These are phyloP conservation scores for Daldinia caldariorum DNA, from an alignment of 495 filamentous ascomycete species.

Conservation along the genomic window DNA sequence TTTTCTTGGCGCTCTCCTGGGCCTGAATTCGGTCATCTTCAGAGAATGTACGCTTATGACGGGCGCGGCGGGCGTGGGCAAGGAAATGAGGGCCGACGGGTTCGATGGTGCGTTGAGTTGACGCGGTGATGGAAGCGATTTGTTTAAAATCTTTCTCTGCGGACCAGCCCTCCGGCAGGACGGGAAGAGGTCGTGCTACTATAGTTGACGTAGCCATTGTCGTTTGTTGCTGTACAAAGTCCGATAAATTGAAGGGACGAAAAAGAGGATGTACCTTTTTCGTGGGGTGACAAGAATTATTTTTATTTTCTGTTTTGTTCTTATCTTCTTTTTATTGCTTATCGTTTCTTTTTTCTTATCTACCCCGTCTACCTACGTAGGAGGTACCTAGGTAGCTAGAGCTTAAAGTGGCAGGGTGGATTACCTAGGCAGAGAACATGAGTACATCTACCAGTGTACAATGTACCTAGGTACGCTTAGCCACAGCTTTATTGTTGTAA, in stretches of 20 bases:
- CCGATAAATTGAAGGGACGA: constrained; percentile 6
- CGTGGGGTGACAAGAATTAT: constrained; percentile 30
- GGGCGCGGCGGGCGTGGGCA: constrained; percentile 93
- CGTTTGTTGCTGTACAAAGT: constrained; percentile 5
- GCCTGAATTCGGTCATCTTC: constrained; percentile 98
- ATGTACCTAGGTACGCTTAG: neutral
- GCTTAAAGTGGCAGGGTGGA: neutral
- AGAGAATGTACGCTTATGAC: constrained; percentile 96
- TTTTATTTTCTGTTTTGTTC: constrained; percentile 24
- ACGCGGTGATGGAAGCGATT: constrained; percentile 68
- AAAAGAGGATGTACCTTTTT: neutral
- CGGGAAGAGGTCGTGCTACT: constrained; percentile 69
- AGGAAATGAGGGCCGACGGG: constrained; percentile 97
- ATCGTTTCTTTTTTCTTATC: too few relatives aligned
- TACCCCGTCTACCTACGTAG: too few relatives aligned
- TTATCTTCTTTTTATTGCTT: neutral
- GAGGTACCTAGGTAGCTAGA: too few relatives aligned
- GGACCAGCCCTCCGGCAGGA: constrained; percentile 82
- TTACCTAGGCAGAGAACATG: constrained; percentile 43
- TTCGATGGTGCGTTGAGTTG: constrained; percentile 86
- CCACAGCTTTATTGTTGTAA: neutral
- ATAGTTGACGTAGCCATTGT: constrained; percentile 55
- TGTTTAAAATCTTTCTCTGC: constrained; percentile 92
- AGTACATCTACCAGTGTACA: neutral
- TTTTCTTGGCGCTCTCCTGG: constrained; percentile 91